Base-by-base conservation (phyloP, 805 yeast genomes). In the Wickerhamiella dianesei region DNA sequence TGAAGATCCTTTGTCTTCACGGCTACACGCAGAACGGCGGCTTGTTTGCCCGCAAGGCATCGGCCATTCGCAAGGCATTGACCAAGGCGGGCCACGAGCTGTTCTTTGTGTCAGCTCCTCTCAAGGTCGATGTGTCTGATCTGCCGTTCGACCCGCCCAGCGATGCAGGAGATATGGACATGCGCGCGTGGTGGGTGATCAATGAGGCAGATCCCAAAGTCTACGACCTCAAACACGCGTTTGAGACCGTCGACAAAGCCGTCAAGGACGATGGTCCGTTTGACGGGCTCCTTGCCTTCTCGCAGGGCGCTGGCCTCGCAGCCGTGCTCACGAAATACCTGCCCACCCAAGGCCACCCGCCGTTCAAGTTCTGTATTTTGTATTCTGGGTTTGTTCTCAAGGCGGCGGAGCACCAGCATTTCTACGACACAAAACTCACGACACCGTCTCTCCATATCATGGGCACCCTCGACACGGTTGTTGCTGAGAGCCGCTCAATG, bases 301-400 rank as follows among this genome's bases (percentile, higher is more conserved):
- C 94, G 9, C 97, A 92, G 63, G 98, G 98, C 51, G 94, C 96
- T 4, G 94, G 92, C 1, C 66, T 89, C 35, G 80, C 85, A 1
- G 83, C 89, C 1, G 69, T 84, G 21, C 60, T 87, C 25, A 69
- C 83, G 40, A 76, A 77, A 53, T 50, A 50, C 13, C 70, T 72
- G 37, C 76, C 76, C 56, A 48, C 58, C 52, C n/a, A 12, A 12
- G 41, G 41, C 8, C 80, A 77, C 44, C 66, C 64, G 2, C 60
- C 63, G 19, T 69, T 89, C 56, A 77, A 83, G 58, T 85, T 87
- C 59, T 85, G 80, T 14, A 66, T 92, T 4, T 63, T 84, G 40
- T 84, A 84, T 55, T 77, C 92, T 1, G 95, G 95, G 0, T 68
- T 67, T 56, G 36, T 53, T 22, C 52, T 62, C 21, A 45, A 48